Evolutionary conservation across 352 stramenopile species (phyloP).

Genomic region (Phytophthora pistaciae): DNA sequence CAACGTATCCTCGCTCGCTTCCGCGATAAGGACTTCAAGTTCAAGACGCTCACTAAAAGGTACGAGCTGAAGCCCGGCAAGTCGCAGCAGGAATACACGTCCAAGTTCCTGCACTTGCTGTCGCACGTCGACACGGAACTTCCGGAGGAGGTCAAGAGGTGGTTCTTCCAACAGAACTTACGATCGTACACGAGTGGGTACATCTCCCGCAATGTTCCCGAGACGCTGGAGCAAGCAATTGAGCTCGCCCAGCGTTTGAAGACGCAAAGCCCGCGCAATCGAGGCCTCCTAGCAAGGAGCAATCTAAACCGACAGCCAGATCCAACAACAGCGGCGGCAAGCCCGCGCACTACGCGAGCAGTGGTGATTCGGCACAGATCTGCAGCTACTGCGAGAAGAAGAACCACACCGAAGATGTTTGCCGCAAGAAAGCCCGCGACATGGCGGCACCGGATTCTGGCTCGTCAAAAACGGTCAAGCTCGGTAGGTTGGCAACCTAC

Average conservation of each 20-base stretch:
- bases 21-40: conserved; percentile 17
- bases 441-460: conserved; percentile 13
- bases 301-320: conserved; percentile 12
- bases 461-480: conserved; percentile 18
- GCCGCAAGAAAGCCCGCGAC: conserved; percentile 6
- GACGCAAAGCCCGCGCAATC: conserved; percentile 7
- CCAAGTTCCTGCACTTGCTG: background rate
- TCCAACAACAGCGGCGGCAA: background rate
- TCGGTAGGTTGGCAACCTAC: conserved; percentile 24
- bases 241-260: conserved; percentile 11
- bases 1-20: conserved; percentile 14
- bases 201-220: conserved; percentile 12
- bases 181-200: conserved; percentile 6
- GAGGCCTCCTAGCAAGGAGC: conserved; percentile 9
- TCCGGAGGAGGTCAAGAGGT: conserved; percentile 12
- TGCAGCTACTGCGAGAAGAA: conserved; percentile 17
- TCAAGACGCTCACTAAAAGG: conserved; percentile 14
- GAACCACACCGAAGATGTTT: conserved; percentile 22
- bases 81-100: conserved; percentile 22
- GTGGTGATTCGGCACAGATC: background rate
- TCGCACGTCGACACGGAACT: conserved; percentile 4
- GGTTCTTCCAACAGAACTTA: conserved; percentile 21
- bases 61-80: conserved; percentile 9
- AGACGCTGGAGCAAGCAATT: conserved; percentile 10
- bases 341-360: conserved; percentile 2